phyloP scores from a whole-genome alignment of 78 protist species.

The Guillardia theta region DNA sequence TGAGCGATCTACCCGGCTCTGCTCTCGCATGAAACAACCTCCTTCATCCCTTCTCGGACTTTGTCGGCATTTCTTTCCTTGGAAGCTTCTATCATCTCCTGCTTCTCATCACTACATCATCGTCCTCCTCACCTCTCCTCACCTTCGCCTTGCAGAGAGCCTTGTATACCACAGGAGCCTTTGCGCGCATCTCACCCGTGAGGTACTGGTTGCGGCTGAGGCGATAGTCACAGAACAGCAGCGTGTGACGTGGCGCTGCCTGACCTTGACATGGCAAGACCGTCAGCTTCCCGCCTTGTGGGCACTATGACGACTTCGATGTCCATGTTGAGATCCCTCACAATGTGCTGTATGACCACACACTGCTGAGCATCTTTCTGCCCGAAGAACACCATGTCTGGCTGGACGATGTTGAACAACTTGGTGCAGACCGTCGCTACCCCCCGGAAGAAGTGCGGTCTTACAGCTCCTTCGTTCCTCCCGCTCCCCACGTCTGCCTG shows the following conservation, averaged over 20 bases:
- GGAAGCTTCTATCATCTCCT: too few relatives aligned
- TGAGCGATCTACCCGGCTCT: neutral
- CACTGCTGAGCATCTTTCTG: constrained; percentile 68
- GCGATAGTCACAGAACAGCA: too few relatives aligned
- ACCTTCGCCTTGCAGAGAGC: neutral
- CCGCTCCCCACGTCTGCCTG: constrained; percentile 28
- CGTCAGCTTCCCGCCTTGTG: constrained; percentile 56
- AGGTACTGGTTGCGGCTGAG: constrained; percentile 54
- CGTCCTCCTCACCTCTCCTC: too few relatives aligned
- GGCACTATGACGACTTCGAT: neutral
- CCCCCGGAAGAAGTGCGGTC: constrained; percentile 63
- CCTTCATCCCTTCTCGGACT: neutral
- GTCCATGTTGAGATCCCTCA: constrained; percentile 47
- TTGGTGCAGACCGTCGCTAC: constrained; percentile 61
- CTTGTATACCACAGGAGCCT: neutral
- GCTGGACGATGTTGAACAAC: constrained; percentile 62
- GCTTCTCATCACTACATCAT: too few relatives aligned
- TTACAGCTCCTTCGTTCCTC: constrained; percentile 45
- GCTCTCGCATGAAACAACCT: neutral
- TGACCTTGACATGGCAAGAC: constrained; percentile 63
- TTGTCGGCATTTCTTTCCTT: too few relatives aligned
- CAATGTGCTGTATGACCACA: constrained; percentile 28
- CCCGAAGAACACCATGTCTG: constrained; percentile 46
- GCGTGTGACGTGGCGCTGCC: too few relatives aligned
- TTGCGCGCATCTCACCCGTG: too few relatives aligned